Evolutionary conservation across 345 rosid genomes (phyloP), one percentile per base, ranked within the genome.

Genomic region (Eucalyptus microcorys): DNA sequence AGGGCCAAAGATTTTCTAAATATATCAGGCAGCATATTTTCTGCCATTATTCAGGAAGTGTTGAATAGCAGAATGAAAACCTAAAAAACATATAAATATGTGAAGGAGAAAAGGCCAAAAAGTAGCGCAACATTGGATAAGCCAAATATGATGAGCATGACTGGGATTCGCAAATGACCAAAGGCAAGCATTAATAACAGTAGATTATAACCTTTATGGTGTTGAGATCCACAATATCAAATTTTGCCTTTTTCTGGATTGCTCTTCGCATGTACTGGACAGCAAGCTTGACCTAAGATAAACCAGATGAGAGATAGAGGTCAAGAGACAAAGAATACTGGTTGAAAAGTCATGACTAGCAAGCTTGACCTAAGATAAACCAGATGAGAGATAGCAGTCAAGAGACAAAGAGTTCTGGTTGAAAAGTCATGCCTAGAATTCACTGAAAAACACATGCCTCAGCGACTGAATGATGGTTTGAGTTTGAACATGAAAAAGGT

Each of bases 241-340:
- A 93, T 61, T 92, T 92, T 2, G 94, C 95, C 91, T 92, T 93
- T 85, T 92, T 93, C 90, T 92, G 95, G 71, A 93, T 90, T 89
- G 90, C 85, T 86, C 88, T 90, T 49, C 94, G 91, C 95, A 93
- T 93, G 89, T 88, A 92, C 89, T 93, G 94, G 59, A 93, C 89
- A 50, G 94, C 95, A 86, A 93, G 90, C 88, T 92, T 93, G 89
- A 93, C 93, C 95, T 93, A 40, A 52, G 68, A 83, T 88, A 42
- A 83, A 42, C 34, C 87, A 88, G 55, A 88, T 42, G 87, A 57
- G 43, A 83, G 61, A 21, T 15, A 76, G 15, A 76, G 83, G 83
- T 76, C 83, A 76, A 76, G 47, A 76, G 83, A 76, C 15, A 76
- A 76, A 40, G 83, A 76, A 76, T 76, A 40, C 45, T 37, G 83